Evolutionary conservation across 805 yeast species (phyloP).

Genomic region (Brettanomyces bruxellensis): DNA sequence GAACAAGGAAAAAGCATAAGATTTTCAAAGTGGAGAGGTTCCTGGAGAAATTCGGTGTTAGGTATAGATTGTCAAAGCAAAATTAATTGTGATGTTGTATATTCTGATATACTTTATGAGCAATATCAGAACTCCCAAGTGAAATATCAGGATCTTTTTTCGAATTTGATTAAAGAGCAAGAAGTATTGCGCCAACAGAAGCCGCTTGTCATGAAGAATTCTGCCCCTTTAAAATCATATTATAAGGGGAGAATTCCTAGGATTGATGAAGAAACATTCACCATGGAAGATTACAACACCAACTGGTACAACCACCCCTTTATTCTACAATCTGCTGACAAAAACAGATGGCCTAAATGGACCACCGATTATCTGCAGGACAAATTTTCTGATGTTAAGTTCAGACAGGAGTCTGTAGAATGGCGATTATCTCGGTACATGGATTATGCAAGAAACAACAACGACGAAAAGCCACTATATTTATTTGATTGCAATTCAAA

Average conservation of each 20-base stretch:
- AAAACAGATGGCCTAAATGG: constrained; percentile 60
- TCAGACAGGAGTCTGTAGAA: constrained; percentile 78
- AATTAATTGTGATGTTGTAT: constrained; percentile 39
- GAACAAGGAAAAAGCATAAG: constrained; percentile 2
- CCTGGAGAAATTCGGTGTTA: constrained; percentile 66
- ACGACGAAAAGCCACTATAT: constrained; percentile 80
- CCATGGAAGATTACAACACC: constrained; percentile 33
- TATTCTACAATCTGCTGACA: constrained; percentile 12
- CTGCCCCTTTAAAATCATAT: constrained; percentile 7
- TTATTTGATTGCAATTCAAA: constrained; percentile 71
- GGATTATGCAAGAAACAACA: constrained; percentile 50
- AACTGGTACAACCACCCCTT: constrained; percentile 53
- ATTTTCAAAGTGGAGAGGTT: constrained; percentile 53
- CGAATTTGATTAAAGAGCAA: constrained; percentile 41
- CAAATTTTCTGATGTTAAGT: constrained; percentile 50
- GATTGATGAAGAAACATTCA: constrained; percentile 34
- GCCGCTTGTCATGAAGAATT: constrained; percentile 5
- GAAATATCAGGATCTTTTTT: constrained; percentile 43
- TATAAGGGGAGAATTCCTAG: constrained; percentile 39
- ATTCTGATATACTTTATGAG: constrained; percentile 70
- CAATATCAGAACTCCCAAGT: constrained; percentile 78
- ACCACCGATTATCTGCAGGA: constrained; percentile 35
- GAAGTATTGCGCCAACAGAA: constrained; percentile 7
- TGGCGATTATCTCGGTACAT: constrained; percentile 63
- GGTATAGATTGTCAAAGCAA: constrained; percentile 30